These are phyloP conservation scores for Suaeda aralocaspica DNA, from an alignment of 148 eudicot genomes.

Conservation along the genomic window DNA sequence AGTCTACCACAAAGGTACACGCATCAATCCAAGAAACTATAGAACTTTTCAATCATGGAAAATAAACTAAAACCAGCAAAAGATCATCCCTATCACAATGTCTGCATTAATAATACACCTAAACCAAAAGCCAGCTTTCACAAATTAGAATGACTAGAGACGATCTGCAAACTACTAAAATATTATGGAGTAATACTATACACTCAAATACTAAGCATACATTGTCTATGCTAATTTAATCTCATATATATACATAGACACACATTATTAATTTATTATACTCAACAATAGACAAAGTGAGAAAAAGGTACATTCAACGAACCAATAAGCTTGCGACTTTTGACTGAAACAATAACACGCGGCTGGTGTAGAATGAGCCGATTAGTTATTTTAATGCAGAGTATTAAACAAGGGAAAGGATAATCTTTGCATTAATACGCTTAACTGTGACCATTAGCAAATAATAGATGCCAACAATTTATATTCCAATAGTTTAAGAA, in stretches of 20 bases:
- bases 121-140: background rate
- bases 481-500: background rate
- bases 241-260: too few species aligned
- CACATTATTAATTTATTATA: background rate
- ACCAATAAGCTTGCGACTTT: constrained; percentile 4
- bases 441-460: background rate
- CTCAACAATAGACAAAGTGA: constrained; percentile 6
- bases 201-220: too few species aligned
- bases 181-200: background rate
- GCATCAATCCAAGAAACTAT: constrained; percentile 14
- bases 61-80: background rate
- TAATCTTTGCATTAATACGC: constrained; percentile 1
- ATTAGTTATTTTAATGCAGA: background rate
- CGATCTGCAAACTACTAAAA: background rate
- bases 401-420: background rate
- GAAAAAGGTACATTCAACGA: constrained; percentile 12
- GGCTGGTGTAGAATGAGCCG: background rate
- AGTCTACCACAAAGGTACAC: constrained; percentile 17
- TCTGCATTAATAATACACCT: background rate
- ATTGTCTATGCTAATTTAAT: too few species aligned
- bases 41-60: background rate
- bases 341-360: constrained; percentile 10
- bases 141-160: background rate
- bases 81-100: background rate
- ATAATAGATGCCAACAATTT: background rate